Evolutionary conservation across 2,329 filamentous ascomycete genomes (phyloP), one percentile per base, ranked within the genome.

Genomic region (Mycocentrospora acerina): DNA sequence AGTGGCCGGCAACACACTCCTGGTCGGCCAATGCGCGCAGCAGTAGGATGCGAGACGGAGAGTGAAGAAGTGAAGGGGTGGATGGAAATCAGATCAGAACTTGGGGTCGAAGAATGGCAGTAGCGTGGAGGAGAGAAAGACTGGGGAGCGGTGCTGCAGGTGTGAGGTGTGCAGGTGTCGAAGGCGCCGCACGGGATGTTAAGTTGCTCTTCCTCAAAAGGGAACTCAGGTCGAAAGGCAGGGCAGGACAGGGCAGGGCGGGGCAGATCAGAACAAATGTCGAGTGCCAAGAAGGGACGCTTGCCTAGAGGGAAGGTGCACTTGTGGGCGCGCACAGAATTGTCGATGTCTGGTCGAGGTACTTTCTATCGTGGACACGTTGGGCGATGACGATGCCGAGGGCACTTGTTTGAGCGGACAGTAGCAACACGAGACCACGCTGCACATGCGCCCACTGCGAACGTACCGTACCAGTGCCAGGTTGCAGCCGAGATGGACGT

Each of bases 401-500:
- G 24, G 38, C 40, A 44, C 44, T 40, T 53, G 37, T 49, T 51
- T 37, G 37, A 44, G 57, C 49, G 42, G 37, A 48, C 47, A 50
- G 54, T 54, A 62, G 55, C 51, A 53, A 44, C 46, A 51, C 53
- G 44, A 55, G 50, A 44, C 48, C 44, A 40, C 39, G 54, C 44
- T 42, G 48, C 48, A 35, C 32, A 29, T 40, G 42, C 19, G 19
- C 19, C 19, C 19, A 22, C 19, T 22, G 19, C 19, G 19, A 22
- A 22, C 19, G 5, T 22, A 22, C 19, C 19, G 19, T 22, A 22
- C 19, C 19, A n/a, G 19, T 22, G 9, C 19, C 5, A 22, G 37
- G 32, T 45, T 29, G 47, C 46, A 50, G 56, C 57, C 46, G 51
- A 54, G 55, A 37, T 32, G 48, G 58, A 59, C 37, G 61, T 59